phyloP scores from a whole-genome alignment of 805 yeast genomes.

The Lipomyces starkeyi region DNA sequence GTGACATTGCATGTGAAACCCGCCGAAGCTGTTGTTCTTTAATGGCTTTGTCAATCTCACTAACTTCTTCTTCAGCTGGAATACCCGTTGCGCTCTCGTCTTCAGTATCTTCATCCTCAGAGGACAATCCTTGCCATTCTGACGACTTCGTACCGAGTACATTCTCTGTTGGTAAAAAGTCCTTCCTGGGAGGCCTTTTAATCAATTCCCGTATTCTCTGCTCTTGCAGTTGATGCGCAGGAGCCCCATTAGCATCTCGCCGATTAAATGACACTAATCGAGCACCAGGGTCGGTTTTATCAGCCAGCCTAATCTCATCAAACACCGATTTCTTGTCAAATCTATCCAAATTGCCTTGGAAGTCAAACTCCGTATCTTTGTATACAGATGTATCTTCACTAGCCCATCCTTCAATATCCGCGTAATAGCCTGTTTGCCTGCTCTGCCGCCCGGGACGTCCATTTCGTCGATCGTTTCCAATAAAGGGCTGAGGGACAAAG shows the following conservation, averaged over 20 bases:
- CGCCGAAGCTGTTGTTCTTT: slow-evolving; percentile 23
- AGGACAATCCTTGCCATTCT: slow-evolving; percentile 25
- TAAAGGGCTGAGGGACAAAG: slow-evolving; percentile 26
- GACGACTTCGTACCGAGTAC: slow-evolving; percentile 25
- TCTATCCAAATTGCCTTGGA: slow-evolving; percentile 76
- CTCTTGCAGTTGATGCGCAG: slow-evolving; percentile 36
- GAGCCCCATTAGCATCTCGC: slow-evolving; percentile 41
- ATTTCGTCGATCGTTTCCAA: slow-evolving; percentile 6
- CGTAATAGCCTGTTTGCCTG: slow-evolving; percentile 25
- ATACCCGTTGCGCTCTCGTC: background rate
- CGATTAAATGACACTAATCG: slow-evolving; percentile 77
- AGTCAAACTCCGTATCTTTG: slow-evolving; percentile 76
- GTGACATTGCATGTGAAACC: slow-evolving; percentile 17
- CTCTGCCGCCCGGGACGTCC: slow-evolving; percentile 33
- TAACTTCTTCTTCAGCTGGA: slow-evolving; percentile 26
- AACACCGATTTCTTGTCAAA: slow-evolving; percentile 83
- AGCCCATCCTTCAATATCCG: slow-evolving; percentile 39
- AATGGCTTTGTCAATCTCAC: slow-evolving; percentile 31
- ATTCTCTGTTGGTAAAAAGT: slow-evolving; percentile 34
- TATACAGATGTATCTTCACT: slow-evolving; percentile 50
- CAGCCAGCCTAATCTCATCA: slow-evolving; percentile 65
- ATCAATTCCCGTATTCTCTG: slow-evolving; percentile 23
- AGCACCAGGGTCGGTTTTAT: slow-evolving; percentile 61
- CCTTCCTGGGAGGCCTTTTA: slow-evolving; percentile 23
- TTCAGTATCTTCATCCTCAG: slow-evolving; percentile 20